These are phyloP conservation scores for Leishmania arabica DNA, from an alignment of 208 protist species.

Conservation along the genomic window DNA sequence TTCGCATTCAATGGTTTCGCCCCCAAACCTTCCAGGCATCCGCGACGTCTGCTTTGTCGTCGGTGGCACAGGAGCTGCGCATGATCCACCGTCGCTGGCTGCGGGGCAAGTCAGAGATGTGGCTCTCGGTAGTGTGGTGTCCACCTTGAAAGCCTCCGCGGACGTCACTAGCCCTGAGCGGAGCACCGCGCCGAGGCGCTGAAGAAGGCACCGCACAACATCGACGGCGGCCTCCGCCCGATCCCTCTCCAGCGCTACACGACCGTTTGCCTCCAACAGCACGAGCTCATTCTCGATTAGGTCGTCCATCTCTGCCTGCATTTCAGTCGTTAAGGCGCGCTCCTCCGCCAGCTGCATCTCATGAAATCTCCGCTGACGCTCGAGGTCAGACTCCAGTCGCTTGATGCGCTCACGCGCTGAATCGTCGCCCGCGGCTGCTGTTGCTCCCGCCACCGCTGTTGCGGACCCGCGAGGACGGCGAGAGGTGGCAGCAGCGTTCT, in stretches of 20 bases:
- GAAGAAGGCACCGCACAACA: background rate
- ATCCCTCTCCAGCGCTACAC: constrained; percentile 34
- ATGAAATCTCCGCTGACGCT: constrained; percentile 28
- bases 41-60: background rate
- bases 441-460: background rate
- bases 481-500: background rate
- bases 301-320: constrained; percentile 78
- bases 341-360: constrained; percentile 44
- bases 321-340: constrained; percentile 52
- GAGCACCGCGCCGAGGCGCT: background rate
- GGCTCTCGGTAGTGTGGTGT: background rate
- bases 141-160: background rate
- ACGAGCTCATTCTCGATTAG: constrained; percentile 54
- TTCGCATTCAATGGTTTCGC: too few relatives aligned
- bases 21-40: background rate
- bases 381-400: constrained; percentile 17
- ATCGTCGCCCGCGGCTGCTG: background rate
- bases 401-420: constrained; percentile 1
- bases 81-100: background rate
- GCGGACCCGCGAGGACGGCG: background rate
- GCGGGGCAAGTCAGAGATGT: background rate
- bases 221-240: constrained; percentile 17
- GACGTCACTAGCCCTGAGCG: background rate
- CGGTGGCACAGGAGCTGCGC: background rate
- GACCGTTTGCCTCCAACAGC: constrained; percentile 43